Percentiles rank a stretch among this genome's conserved stretches.
These are phyloP conservation scores for Xylaria telfairii DNA, from an alignment of 495 filamentous ascomycete genomes.

Conservation along the genomic window DNA sequence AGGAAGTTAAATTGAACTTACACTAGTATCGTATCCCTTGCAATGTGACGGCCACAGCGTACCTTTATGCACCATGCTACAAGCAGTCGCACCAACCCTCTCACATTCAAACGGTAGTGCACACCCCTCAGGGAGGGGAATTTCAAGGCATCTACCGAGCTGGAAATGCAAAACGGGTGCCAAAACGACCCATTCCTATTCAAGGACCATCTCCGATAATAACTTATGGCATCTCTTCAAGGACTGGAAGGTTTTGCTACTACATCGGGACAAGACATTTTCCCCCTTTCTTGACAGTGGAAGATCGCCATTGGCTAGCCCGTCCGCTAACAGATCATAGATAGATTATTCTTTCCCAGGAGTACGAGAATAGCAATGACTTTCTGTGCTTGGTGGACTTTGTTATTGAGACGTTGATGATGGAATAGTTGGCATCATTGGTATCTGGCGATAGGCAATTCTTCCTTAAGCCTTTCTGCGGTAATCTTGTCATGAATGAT, in stretches of 20 bases:
- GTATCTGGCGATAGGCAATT: not conserved
- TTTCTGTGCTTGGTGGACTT: not conserved
- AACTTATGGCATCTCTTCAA: not conserved
- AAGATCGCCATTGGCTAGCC: not conserved
- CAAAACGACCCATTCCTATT: not conserved
- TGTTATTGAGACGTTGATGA: not conserved
- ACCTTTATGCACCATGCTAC: not conserved
- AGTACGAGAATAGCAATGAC: not conserved
- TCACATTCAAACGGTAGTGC: not conserved
- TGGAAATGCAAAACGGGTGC: conserved; percentile 2
- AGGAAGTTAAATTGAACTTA: not conserved
- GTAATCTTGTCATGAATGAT: not conserved
- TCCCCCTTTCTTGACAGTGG: not conserved
- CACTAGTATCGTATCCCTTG: not conserved
- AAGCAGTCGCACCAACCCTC: not conserved
- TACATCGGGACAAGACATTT: not conserved
- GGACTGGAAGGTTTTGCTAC: not conserved
- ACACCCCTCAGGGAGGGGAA: not conserved
- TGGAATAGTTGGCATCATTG: not conserved
- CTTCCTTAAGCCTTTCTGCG: not conserved
- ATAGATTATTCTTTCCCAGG: not conserved
- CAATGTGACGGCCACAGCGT: not conserved
- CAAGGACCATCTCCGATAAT: not conserved
- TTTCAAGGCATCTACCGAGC: not conserved
- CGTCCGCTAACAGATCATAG: not conserved